Base-by-base conservation (phyloP, 345 rosid species). In the Eucalyptus camaldulensis region DNA sequence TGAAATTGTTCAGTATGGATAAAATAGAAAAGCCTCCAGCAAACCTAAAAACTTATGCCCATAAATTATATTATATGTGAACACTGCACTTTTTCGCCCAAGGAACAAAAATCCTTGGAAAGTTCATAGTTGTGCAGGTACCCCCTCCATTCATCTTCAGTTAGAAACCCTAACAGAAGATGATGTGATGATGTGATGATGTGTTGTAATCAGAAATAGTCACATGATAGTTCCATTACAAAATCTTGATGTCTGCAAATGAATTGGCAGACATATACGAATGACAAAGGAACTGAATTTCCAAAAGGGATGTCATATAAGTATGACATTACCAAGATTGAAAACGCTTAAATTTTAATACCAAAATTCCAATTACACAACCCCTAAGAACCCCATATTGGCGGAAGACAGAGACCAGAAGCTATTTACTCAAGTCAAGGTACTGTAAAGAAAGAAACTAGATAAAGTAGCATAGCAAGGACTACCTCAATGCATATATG, bases 401-500 rank as follows among this genome's bases (percentile, higher is more conserved):
- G 45, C 6, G 7, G 85, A 76, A 21, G 45, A 76, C 85, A 76
- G 45, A 72, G 81, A 72, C 13, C 81, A 37, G 45, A 72, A 76
- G 29, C 85, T 37, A 76, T 76, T 22, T 4, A 40, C 85, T 76
- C 16, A 76, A 76, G 85, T 76, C 47, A 76, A 76, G 43, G 27
- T 40, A 76, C 47, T 40, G 85, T 76, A 76, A 76, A 40, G 47
- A 76, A 45, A 76, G 85, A 76, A 86, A 50, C 60, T 53, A 6
- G 49, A 86, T 45, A 45, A 90, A 31, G 44, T 29, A 86, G 49
- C 37, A 60, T 88, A 49, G 88, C 51, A 90, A 89, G 87, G 44
- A 45, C 87, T 89, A 96, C 99, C 99, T 96, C 94, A 56, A 97
- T 86, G 80, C 92, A 94, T 69, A 96, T 94, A 91, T 97, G 99